Conservation (phyloP, 495 filamentous ascomycete species). For the Hypomontagnella submonticulosa region DNA sequence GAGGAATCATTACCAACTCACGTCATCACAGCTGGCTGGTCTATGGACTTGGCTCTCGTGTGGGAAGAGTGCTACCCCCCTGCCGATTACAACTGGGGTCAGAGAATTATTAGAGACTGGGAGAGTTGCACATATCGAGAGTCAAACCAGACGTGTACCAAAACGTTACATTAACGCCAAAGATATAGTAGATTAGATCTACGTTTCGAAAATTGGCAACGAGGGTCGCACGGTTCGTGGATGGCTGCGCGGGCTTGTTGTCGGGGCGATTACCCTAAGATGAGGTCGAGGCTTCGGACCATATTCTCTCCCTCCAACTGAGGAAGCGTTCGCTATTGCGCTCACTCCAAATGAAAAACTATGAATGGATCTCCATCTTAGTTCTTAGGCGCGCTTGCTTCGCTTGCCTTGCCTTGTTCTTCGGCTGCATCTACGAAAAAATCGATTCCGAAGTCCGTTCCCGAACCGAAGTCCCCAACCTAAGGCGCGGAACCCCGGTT, state of each 20-base stretch:
- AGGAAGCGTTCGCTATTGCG: too few relatives aligned
- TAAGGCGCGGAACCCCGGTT: too few relatives aligned
- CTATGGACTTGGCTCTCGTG: constrained; percentile 30
- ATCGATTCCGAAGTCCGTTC: too few relatives aligned
- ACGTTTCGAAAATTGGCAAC: too few relatives aligned
- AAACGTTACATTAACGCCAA: neutral
- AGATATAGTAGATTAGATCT: neutral
- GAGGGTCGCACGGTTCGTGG: too few relatives aligned
- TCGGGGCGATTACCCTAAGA: neutral
- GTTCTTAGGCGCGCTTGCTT: too few relatives aligned
- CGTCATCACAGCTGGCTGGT: constrained; percentile 26
- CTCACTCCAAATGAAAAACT: too few relatives aligned
- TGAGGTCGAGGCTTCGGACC: neutral
- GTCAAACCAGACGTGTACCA: constrained; percentile 21
- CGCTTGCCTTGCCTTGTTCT: too few relatives aligned
- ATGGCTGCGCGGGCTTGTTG: neutral
- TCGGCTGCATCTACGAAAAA: too few relatives aligned
- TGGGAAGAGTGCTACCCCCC: constrained; percentile 31
- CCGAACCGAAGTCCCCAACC: too few relatives aligned
- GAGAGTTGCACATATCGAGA: constrained; percentile 29
- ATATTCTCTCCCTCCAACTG: too few relatives aligned
- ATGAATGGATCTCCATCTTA: too few relatives aligned
- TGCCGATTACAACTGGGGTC: constrained; percentile 18
- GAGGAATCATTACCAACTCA: constrained; percentile 4
- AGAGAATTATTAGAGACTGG: constrained; percentile 30